phyloP scores from a whole-genome alignment of 352 stramenopile species.

The Pythium brachiatum region DNA sequence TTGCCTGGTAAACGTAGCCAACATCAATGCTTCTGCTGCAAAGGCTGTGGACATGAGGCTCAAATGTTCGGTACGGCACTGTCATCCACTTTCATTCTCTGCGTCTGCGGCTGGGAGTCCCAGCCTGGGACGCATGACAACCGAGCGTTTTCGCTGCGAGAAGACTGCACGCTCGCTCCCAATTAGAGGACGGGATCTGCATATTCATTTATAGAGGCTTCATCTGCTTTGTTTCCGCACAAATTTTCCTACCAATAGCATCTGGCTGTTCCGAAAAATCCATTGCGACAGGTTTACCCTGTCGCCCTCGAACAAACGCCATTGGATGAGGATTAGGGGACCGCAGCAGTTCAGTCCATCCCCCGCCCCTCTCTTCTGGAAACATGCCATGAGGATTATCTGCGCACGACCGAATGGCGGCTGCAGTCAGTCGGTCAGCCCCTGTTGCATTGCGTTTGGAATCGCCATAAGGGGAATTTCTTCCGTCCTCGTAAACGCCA shows the following conservation, averaged over 20 bases:
- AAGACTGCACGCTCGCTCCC: too few species aligned
- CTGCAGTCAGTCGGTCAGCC: background rate
- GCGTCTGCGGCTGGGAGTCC: too few species aligned
- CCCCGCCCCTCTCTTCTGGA: conserved; percentile 6
- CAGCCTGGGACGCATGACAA: too few species aligned
- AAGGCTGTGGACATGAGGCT: too few species aligned
- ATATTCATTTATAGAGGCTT: background rate
- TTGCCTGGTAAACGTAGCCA: too few species aligned
- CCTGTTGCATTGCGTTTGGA: background rate
- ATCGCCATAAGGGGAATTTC: conserved; percentile 3
- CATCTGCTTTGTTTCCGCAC: background rate
- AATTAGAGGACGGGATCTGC: background rate
- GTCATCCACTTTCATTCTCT: too few species aligned
- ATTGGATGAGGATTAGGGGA: conserved; percentile 17
- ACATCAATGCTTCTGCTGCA: too few species aligned
- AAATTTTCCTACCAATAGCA: background rate
- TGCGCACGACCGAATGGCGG: background rate
- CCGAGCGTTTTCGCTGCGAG: background rate
- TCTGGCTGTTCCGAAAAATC: background rate
- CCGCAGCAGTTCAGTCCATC: conserved; percentile 17
- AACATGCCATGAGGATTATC: background rate
- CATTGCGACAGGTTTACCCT: background rate
- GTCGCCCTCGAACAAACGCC: background rate
- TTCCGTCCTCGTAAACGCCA: conserved; percentile 4
- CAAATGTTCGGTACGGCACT: too few species aligned